These are phyloP conservation scores for Ettlia oleoabundans DNA, from an alignment of 139 green algal genomes.

Conservation along the genomic window DNA sequence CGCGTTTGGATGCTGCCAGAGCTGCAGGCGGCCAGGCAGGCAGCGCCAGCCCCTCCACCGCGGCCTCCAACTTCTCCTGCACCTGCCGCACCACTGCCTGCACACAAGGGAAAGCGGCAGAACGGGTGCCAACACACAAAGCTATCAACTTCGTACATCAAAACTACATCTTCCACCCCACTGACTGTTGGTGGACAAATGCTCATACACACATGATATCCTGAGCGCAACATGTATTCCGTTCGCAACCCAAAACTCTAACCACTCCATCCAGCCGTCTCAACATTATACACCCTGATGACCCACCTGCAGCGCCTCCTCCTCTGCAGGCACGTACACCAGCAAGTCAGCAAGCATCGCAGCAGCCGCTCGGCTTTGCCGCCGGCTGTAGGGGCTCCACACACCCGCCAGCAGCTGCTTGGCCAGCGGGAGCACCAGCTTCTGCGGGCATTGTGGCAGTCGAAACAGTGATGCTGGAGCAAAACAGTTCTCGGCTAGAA, in stretches of 20 bases:
- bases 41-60: constrained; percentile 41
- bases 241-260: too few relatives aligned
- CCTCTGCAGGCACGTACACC: constrained; percentile 71
- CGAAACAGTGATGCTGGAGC: too few relatives aligned
- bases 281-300: too few relatives aligned
- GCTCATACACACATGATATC: too few relatives aligned
- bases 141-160: too few relatives aligned
- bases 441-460: neutral
- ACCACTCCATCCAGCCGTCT: too few relatives aligned
- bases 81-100: constrained; percentile 10
- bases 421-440: constrained; percentile 82
- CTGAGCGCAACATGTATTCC: too few relatives aligned
- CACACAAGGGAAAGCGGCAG: neutral
- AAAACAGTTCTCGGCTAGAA: neutral
- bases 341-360: constrained; percentile 70
- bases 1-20: constrained; percentile 41
- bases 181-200: too few relatives aligned
- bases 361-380: constrained; percentile 57
- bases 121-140: too few relatives aligned
- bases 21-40: constrained; percentile 69
- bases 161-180: too few relatives aligned
- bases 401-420: constrained; percentile 43
- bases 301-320: constrained; percentile 22
- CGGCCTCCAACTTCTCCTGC: constrained; percentile 27
- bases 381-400: constrained; percentile 72